These are phyloP conservation scores for Oryza coarctata DNA, from an alignment of 176 grass and related monocot genomes.

Conservation along the genomic window DNA sequence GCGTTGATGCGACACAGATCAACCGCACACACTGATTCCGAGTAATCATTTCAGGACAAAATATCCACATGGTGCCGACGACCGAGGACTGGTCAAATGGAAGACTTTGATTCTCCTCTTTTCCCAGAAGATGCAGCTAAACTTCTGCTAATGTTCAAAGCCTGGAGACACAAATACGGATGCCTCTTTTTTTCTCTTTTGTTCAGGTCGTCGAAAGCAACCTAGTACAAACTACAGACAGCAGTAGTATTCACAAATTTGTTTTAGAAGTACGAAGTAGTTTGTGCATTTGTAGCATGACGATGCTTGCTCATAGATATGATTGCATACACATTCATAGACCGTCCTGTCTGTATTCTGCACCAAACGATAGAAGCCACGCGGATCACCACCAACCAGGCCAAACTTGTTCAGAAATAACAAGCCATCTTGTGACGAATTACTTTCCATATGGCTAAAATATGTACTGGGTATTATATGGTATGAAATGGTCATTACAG, in stretches of 20 bases:
- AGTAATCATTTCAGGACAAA: neutral
- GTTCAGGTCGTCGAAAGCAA: neutral
- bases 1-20: neutral
- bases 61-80: neutral
- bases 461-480: neutral
- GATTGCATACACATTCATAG: neutral
- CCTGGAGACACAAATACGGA: neutral
- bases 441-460: neutral
- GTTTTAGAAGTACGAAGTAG: neutral
- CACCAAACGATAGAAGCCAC: neutral
- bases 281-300: neutral
- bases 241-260: neutral
- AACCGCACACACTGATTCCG: neutral
- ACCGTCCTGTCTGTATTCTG: neutral
- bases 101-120: neutral
- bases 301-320: neutral
- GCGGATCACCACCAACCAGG: neutral
- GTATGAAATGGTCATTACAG: conserved; percentile 21
- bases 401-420: neutral
- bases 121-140: neutral
- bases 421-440: no score
- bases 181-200: neutral
- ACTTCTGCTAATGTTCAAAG: neutral
- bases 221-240: neutral
- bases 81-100: neutral